phyloP scores from a whole-genome alignment of 805 yeast species.

The Pichia thaimueangensis region DNA sequence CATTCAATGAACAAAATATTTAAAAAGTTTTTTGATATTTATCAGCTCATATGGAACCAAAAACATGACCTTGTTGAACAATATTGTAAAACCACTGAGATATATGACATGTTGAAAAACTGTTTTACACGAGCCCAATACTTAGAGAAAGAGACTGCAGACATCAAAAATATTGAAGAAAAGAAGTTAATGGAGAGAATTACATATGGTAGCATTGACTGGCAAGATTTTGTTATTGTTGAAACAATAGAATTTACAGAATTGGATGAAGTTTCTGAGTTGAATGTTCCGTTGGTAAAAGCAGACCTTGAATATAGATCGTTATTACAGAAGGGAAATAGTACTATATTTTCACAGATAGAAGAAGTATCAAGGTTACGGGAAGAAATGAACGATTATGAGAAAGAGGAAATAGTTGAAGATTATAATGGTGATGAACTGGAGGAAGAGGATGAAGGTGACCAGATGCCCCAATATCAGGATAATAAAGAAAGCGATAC shows the following conservation, averaged over 20 bases:
- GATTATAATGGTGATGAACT: constrained; percentile 4
- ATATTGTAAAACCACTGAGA: constrained; percentile 18
- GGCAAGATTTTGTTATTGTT: constrained; percentile 77
- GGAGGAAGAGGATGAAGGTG: constrained; percentile 14
- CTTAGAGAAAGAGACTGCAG: constrained; percentile 32
- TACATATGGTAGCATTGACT: constrained; percentile 71
- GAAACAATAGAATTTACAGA: constrained; percentile 63
- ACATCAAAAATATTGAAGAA: constrained; percentile 26
- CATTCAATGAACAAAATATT: constrained; percentile 60
- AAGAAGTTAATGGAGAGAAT: constrained; percentile 35
- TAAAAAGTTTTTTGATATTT: constrained; percentile 48
- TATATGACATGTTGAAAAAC: constrained; percentile 34
- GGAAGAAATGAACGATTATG: constrained; percentile 14
- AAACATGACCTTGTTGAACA: constrained; percentile 10
- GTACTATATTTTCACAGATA: constrained; percentile 3
- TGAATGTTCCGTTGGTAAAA: constrained; percentile 48
- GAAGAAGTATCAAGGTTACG: background rate
- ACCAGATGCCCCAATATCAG: constrained; percentile 10
- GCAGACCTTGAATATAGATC: constrained; percentile 58
- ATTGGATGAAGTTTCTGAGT: constrained; percentile 50
- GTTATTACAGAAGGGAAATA: constrained; percentile 40
- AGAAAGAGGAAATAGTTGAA: constrained; percentile 5
- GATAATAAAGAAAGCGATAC: constrained; percentile 10
- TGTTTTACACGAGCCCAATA: constrained; percentile 55
- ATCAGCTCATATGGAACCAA: constrained; percentile 33